Base-by-base conservation (phyloP, 108 stramenopile species). In the Cyclotella atomus region DNA sequence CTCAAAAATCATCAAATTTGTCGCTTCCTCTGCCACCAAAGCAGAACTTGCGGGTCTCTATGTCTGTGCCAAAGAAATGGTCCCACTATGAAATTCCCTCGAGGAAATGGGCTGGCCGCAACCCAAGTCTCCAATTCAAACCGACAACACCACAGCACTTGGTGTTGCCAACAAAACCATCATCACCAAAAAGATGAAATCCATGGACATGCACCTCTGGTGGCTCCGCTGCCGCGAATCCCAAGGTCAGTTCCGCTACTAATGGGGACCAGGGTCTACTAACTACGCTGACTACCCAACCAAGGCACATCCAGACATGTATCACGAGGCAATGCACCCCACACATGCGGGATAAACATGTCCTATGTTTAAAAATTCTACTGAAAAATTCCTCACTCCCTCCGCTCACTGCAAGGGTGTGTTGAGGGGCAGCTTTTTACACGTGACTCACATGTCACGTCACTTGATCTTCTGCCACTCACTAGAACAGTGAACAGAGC, bases 1-100 rank as follows among this genome's bases (percentile, higher is more conserved):
- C 50, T 5, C n/a, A 52, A 8, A 52, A 17, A 52, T 52, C n/a
- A 52, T 52, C 50, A 52, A 52, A 52, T 52, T 52, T 23, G 21
- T 52, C 16, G 21, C n/a, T n/a, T n/a, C 21, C n/a, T 14, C 12
- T 23, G 50, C 21, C 21, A 17, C 50, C 21, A 17, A 23, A 52
- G 20, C 50, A 8, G 50, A 52, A 52, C 50, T 52, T n/a, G n/a
- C n/a, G n/a, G n/a, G n/a, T n/a, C n/a, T n/a, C n/a, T n/a, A n/a
- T n/a, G n/a, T n/a, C n/a, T 52, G 50, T 19, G 50, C 21, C 50
- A 52, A 52, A 52, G 50, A 52, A 52, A 14, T 7, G 5, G 21
- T 52, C 16, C 50, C 50, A 14, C 21, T 23, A 16, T 17, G n/a
- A n/a, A n/a, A n/a, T n/a, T n/a, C n/a, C n/a, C n/a, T n/a, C n/a